A percentile compares a stretch with the other conserved stretches of the same genome.
phyloP scores from a whole-genome alignment of 2,329 filamentous ascomycete species.

The Pseudogymnoascus verrucosus region DNA sequence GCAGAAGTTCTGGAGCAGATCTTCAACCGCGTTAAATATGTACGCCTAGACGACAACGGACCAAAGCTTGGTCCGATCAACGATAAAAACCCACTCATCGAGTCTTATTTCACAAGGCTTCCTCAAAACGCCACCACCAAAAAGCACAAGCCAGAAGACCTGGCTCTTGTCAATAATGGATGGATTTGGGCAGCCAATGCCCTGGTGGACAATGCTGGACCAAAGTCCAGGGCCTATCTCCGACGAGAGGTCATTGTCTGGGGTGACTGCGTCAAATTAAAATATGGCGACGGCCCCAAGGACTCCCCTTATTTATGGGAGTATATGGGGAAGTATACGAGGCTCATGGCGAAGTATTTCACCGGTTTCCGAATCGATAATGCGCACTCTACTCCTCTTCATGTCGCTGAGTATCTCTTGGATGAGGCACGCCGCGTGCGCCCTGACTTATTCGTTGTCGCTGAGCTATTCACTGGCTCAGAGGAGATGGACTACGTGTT shows the following conservation, averaged over 20 bases:
- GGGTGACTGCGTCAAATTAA: conserved; percentile 96
- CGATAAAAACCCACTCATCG: conserved; percentile 71
- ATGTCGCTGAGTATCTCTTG: conserved; percentile 89
- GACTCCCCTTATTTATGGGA: conserved; percentile 95
- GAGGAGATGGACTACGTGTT: conserved; percentile 96
- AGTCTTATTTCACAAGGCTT: conserved; percentile 89
- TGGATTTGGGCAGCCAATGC: conserved; percentile 99
- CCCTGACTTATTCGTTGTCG: conserved; percentile 83
- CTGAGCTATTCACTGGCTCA: conserved; percentile 90
- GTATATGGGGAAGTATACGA: conserved; percentile 88
- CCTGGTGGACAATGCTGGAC: conserved; percentile 85
- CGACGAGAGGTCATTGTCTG: conserved; percentile 93
- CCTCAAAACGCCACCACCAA: conserved; percentile 70
- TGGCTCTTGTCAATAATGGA: conserved; percentile 88
- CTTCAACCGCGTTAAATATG: conserved; percentile 91
- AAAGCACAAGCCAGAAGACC: conserved; percentile 65
- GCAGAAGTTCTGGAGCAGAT: conserved; percentile 81
- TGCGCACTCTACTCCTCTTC: conserved; percentile 90
- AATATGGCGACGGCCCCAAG: conserved; percentile 70
- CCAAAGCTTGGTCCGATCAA: conserved; percentile 78
- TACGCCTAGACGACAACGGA: conserved; percentile 84
- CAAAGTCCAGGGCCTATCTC: conserved; percentile 86
- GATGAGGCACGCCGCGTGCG: conserved; percentile 86
- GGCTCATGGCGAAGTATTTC: conserved; percentile 89
- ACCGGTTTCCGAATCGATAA: conserved; percentile 95